A percentile compares a stretch with the other conserved stretches of the same genome.
Evolutionary conservation across 2,329 filamentous ascomycete species (phyloP).

Genomic region (Alternaria triticina): DNA sequence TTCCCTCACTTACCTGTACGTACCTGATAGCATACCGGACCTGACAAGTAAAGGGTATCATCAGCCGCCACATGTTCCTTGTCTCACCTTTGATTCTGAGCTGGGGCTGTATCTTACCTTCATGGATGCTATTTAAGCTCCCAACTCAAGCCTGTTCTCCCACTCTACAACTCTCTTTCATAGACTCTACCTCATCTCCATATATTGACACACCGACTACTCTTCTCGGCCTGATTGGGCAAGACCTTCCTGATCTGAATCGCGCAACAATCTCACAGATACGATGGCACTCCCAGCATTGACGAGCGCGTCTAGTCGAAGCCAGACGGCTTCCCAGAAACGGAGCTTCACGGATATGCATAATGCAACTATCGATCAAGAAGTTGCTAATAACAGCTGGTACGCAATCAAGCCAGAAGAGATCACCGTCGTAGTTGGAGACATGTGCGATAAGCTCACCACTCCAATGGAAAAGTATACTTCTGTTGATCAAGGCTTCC

Average conservation of each 20-base stretch:
- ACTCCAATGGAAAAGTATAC: neutral
- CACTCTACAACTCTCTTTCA: no score
- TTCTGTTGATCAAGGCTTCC: neutral
- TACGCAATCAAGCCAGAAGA: conserved; percentile 5
- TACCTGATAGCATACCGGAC: neutral
- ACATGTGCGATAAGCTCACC: conserved; percentile 5
- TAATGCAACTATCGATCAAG: neutral
- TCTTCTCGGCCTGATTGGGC: neutral
- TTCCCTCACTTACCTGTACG: neutral
- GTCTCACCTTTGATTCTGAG: neutral
- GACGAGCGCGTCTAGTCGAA: neutral
- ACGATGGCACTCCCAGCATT: neutral
- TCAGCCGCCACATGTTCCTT: neutral
- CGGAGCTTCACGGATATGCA: neutral
- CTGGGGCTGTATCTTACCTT: neutral
- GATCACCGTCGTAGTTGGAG: neutral
- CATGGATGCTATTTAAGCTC: neutral
- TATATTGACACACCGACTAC: no score
- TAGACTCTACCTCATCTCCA: no score
- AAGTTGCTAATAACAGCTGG: conserved; percentile 7
- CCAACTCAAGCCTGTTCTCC: neutral
- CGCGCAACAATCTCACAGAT: neutral
- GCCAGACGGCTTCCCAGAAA: neutral
- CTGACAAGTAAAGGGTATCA: neutral
- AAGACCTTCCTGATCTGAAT: neutral